phyloP scores from a whole-genome alignment of 148 eudicot genomes.

The Spergularia marina region DNA sequence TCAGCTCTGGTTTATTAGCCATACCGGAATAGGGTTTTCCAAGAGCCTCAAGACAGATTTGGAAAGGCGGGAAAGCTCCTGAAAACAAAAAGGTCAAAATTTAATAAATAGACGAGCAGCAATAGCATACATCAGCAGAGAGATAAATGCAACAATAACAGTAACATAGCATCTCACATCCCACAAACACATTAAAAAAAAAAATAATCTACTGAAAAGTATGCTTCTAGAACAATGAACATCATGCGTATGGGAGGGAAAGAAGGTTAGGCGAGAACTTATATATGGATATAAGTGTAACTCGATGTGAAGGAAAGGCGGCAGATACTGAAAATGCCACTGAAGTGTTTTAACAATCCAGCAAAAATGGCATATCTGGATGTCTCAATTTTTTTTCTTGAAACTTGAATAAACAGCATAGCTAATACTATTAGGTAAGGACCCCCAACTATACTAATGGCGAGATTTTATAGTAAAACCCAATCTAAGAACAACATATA shows the following conservation, averaged over 20 bases:
- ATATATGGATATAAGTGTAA: background rate
- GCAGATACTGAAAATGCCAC: too few relatives aligned
- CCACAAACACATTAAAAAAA: too few relatives aligned
- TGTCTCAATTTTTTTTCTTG: background rate
- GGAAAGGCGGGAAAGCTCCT: constrained; percentile 90
- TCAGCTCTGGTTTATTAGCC: background rate
- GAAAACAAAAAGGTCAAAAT: constrained; percentile 30
- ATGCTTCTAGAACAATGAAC: background rate
- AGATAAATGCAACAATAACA: background rate
- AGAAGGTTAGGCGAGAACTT: too few relatives aligned
- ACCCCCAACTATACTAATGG: too few relatives aligned
- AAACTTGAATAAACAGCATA: background rate
- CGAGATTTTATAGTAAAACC: too few relatives aligned
- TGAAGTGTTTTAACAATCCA: background rate
- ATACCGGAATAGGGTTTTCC: constrained; percentile 81
- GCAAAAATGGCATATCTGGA: background rate
- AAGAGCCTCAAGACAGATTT: constrained; percentile 79
- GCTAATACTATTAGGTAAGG: background rate
- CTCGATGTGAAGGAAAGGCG: too few relatives aligned
- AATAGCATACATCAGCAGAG: too few relatives aligned
- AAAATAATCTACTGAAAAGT: too few relatives aligned
- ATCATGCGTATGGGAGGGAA: too few relatives aligned
- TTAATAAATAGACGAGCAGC: background rate
- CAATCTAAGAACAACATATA: too few relatives aligned
- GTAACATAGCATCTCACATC: background rate